Percentiles rank a stretch among this genome's conserved stretches.
Conservation (phyloP, 2,329 filamentous ascomycete species). For the Claviceps sp. region DNA sequence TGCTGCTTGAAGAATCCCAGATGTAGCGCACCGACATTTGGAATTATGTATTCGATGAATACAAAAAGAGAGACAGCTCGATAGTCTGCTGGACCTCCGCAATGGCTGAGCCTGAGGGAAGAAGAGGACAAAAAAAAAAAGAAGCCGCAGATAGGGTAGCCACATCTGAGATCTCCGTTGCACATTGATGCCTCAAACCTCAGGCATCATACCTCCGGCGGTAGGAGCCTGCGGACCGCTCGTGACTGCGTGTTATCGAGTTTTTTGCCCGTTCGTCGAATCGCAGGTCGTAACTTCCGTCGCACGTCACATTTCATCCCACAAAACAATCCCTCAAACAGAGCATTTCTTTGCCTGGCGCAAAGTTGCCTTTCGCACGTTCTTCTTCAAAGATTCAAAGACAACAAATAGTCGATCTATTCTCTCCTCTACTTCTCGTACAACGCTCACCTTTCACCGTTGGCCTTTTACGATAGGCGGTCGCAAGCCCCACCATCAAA, state of each 20-base stretch:
- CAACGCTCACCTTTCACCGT: conserved; percentile 6
- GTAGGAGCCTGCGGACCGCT: neutral
- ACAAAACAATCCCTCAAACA: conserved; percentile 5
- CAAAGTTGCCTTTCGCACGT: conserved; percentile 18
- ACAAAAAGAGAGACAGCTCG: neutral
- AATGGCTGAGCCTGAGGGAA: neutral
- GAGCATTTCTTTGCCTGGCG: conserved; percentile 24
- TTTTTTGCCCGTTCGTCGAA: neutral
- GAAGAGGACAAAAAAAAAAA: neutral
- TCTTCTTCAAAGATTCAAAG: conserved; percentile 9
- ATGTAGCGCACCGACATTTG: neutral
- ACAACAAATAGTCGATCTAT: conserved; percentile 16
- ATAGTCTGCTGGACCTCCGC: neutral
- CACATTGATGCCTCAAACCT: neutral
- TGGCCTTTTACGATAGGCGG: neutral
- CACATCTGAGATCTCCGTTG: neutral
- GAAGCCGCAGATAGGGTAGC: neutral
- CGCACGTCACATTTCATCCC: conserved; percentile 7
- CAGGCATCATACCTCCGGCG: neutral
- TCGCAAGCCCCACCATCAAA: conserved; percentile 4
- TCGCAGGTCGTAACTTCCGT: conserved; percentile 10
- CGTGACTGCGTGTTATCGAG: neutral
- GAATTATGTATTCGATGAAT: neutral
- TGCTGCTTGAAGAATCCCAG: neutral
- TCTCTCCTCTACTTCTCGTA: conserved; percentile 8